These are phyloP conservation scores for Platanthera guangdongensis DNA, from an alignment of 106 monocot species.

Conservation along the genomic window DNA sequence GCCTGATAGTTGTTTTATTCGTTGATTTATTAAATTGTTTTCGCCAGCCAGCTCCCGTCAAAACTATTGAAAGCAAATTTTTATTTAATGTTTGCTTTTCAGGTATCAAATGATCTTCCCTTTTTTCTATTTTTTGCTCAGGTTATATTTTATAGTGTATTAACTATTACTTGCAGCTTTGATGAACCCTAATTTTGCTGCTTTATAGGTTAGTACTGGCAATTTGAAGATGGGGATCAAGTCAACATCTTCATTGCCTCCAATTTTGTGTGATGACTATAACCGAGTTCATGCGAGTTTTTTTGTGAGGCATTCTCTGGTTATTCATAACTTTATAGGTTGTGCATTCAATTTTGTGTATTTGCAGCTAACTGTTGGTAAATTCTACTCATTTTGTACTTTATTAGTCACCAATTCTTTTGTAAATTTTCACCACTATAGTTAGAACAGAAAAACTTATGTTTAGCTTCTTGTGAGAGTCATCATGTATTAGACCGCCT, in stretches of 20 bases:
- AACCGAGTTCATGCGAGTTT: not conserved
- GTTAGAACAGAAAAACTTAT: too few species aligned
- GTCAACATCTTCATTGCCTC: constrained; percentile 1
- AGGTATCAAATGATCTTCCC: constrained; percentile 3
- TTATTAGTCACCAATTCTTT: too few species aligned
- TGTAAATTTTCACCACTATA: too few species aligned
- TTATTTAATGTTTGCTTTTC: constrained; percentile 2
- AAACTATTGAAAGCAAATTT: not conserved
- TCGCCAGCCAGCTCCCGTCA: not conserved
- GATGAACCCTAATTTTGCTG: not conserved
- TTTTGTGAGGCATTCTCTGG: not conserved
- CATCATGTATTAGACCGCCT: too few species aligned
- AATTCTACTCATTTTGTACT: too few species aligned
- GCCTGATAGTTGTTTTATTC: not conserved
- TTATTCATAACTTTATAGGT: too few species aligned
- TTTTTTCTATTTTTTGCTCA: not conserved
- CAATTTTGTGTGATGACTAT: constrained; percentile 2
- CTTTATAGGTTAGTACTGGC: not conserved
- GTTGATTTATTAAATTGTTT: constrained; percentile 4
- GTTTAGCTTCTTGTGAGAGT: too few species aligned
- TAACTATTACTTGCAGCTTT: not conserved
- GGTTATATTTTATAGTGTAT: not conserved
- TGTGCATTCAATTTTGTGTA: too few species aligned
- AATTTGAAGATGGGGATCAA: constrained; percentile 6
- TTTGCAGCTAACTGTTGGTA: too few species aligned